Conservation (phyloP, 768 basidiomycete species). For the Leccinum olivaceopallidum region DNA sequence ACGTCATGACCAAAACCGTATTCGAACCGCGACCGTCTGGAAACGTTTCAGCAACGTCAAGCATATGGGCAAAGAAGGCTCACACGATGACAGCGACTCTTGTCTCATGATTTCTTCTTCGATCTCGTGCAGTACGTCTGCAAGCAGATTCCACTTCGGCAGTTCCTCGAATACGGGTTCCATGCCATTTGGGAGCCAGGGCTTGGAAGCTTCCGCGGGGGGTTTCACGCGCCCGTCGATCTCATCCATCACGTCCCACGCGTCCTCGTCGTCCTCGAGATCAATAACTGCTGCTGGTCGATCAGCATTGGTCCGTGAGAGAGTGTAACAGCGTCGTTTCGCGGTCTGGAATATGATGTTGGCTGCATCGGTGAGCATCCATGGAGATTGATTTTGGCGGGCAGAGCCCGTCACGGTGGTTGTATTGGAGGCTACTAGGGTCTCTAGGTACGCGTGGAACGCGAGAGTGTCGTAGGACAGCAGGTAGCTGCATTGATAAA, state of each 20-base stretch:
- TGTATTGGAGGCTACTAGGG: slow-evolving; percentile 67
- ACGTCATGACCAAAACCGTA: slow-evolving; percentile 85
- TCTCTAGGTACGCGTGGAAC: slow-evolving; percentile 91
- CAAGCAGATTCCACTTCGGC: slow-evolving; percentile 89
- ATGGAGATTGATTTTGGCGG: slow-evolving; percentile 73
- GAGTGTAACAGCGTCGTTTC: slow-evolving; percentile 76
- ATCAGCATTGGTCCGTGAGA: slow-evolving; percentile 35
- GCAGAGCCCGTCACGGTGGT: slow-evolving; percentile 48
- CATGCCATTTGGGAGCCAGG: slow-evolving; percentile 76
- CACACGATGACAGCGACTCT: slow-evolving; percentile 39
- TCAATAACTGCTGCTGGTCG: slow-evolving; percentile 37
- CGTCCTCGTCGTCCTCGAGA: slow-evolving; percentile 65
- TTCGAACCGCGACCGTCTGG: slow-evolving; percentile 57
- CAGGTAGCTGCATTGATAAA: slow-evolving; percentile 48
- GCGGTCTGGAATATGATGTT: slow-evolving; percentile 82
- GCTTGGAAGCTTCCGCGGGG: slow-evolving; percentile 12
- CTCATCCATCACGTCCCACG: slow-evolving; percentile 71
- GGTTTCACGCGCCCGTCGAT: slow-evolving; percentile 24
- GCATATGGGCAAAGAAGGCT: background rate
- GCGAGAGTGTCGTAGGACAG: slow-evolving; percentile 88
- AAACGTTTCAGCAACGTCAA: background rate
- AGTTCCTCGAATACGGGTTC: slow-evolving; percentile 90
- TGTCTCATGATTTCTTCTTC: slow-evolving; percentile 80
- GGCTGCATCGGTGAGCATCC: slow-evolving; percentile 93
- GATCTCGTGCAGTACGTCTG: slow-evolving; percentile 86